Conservation (phyloP, 768 basidiomycete species). For the Trametes punicea region DNA sequence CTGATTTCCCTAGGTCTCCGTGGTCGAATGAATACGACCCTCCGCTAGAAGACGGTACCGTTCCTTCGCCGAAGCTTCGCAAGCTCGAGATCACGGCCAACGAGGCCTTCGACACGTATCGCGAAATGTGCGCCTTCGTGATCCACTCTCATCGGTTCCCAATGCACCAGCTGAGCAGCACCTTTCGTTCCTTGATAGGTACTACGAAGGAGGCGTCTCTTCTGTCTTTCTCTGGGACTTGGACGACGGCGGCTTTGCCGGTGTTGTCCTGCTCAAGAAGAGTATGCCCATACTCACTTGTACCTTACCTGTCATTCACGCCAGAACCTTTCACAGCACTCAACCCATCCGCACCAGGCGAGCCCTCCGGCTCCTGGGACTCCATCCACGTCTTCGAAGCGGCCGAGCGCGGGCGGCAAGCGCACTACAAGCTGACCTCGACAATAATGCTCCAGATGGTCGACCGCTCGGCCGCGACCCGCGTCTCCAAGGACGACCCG, state of each 20-base stretch:
- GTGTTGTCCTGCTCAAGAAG: slow-evolving; percentile 95
- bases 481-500: slow-evolving; percentile 17
- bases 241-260: slow-evolving; percentile 95
- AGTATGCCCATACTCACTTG: slow-evolving; percentile 39
- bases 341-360: slow-evolving; percentile 49
- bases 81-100: slow-evolving; percentile 92
- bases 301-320: neutral
- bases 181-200: slow-evolving; percentile 44
- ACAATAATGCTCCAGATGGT: slow-evolving; percentile 94
- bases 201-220: slow-evolving; percentile 97
- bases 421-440: slow-evolving; percentile 96
- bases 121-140: slow-evolving; percentile 69
- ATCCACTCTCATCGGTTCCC: neutral
- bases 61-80: slow-evolving; percentile 79
- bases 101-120: slow-evolving; percentile 95
- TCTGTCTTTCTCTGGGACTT: slow-evolving; percentile 98
- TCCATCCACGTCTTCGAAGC: slow-evolving; percentile 98
- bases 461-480: slow-evolving; percentile 37
- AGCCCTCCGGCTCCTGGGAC: slow-evolving; percentile 91
- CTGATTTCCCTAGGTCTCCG: slow-evolving; percentile 66
- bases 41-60: slow-evolving; percentile 83
- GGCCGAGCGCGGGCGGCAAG: slow-evolving; percentile 85
- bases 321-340: slow-evolving; percentile 45
- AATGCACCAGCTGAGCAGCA: neutral
- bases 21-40: slow-evolving; percentile 98